These are phyloP conservation scores for Daldinia childiae DNA, from an alignment of 495 filamentous ascomycete species.

Conservation along the genomic window DNA sequence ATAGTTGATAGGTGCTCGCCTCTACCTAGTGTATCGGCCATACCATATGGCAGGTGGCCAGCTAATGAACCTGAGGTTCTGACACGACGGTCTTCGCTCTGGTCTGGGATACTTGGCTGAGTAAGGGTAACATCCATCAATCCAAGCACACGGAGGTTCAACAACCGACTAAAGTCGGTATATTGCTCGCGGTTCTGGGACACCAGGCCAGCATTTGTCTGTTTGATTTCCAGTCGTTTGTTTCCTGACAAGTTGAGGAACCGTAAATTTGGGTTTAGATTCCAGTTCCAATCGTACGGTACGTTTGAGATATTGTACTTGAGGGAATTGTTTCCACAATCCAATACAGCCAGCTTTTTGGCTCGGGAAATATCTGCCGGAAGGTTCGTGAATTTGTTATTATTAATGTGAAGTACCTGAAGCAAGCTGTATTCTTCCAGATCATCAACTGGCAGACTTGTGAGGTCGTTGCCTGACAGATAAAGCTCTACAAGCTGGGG, in stretches of 20 bases:
- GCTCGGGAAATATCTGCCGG: slow-evolving; percentile 96
- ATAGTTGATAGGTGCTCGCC: slow-evolving; percentile 97
- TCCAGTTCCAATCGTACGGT: slow-evolving; percentile 99
- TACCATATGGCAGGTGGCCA: slow-evolving; percentile 88
- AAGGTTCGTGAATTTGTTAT: slow-evolving; percentile 95
- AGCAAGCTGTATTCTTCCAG: slow-evolving; percentile 86
- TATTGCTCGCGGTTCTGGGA: slow-evolving; percentile 73
- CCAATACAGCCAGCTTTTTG: slow-evolving; percentile 85
- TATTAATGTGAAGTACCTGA: slow-evolving; percentile 93
- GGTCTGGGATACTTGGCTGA: slow-evolving; percentile 90
- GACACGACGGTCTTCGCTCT: slow-evolving; percentile 94
- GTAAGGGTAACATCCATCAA: slow-evolving; percentile 96
- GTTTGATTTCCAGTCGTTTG: slow-evolving; percentile 96
- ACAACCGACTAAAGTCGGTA: slow-evolving; percentile 88
- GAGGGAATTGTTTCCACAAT: slow-evolving; percentile 94
- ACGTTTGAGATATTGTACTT: slow-evolving; percentile 99
- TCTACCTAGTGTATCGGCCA: slow-evolving; percentile 95
- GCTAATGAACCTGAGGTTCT: slow-evolving; percentile 93
- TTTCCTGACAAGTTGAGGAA: slow-evolving; percentile 98
- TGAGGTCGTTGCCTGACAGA: slow-evolving; percentile 93
- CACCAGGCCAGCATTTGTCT: slow-evolving; percentile 61
- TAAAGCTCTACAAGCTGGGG: slow-evolving; percentile 89
- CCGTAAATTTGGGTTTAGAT: slow-evolving; percentile 92
- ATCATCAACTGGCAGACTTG: slow-evolving; percentile 90
- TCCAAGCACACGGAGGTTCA: slow-evolving; percentile 87